Base-by-base conservation (phyloP, 2,329 filamentous ascomycete species). In the Fusarium sp. region DNA sequence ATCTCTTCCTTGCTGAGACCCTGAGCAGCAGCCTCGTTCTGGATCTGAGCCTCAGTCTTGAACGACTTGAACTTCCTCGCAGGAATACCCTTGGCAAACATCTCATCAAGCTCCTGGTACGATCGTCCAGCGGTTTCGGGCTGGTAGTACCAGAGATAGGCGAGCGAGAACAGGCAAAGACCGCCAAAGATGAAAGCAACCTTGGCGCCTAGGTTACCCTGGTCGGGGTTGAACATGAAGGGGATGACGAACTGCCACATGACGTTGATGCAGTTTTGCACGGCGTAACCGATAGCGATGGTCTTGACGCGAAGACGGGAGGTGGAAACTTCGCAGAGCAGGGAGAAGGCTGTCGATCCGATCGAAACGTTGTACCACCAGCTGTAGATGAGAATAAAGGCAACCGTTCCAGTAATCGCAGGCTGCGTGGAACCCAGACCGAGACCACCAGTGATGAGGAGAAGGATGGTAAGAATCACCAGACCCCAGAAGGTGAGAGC, bases 61-160 rank as follows among this genome's bases (percentile, higher is more conserved):
- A 67, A 70, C 18, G 52, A 27, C 45, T 68, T 68, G 35, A 68
- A 70, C 43, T 70, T 61, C 5, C 65, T 48, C 16, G 68, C 45
- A 4, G 68, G 56, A 14, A 73, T n/a, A 16, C 67, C 62, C 45
- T 65, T 68, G 8, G 61, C 64, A 61, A 74, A 74, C 72, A 72
- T 73, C 48, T 73, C 69, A 52, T 74, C 69, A 13, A 75, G 41
- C 41, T 69, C 71, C n/a, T 78, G 74, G 11, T 73, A 72, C 0
- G 74, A 74, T 13, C 68, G 67, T 8, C 76, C 74, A 16, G 67
- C 62, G 4, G 76, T 77, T 39, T 78, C 74, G 1, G 76, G 71
- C 52, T 74, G 69, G 2, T 33, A 72, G 11, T 69, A 73, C 64
- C 67, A 77, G 0, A 76, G 64, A 16, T 67, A 71, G 11, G 67